Evolutionary conservation across 1,284 basidiomycete species (phyloP).

Genomic region (Tetrapyrgos nigripes): DNA sequence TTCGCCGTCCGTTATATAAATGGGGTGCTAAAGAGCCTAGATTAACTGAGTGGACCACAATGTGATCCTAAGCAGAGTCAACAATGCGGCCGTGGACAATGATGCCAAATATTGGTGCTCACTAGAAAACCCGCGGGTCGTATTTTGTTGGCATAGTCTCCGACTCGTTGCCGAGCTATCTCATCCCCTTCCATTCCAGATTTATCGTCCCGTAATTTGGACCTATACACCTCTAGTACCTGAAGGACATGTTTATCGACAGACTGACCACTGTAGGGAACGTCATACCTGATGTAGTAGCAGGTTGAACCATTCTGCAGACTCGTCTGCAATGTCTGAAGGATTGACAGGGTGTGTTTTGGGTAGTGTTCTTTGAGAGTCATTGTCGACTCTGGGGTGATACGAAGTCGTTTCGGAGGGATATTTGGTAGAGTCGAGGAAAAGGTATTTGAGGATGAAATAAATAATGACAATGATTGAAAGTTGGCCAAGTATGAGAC

Average conservation of each 20-base stretch:
- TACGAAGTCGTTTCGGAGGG: constrained; percentile 61
- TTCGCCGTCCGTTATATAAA: constrained; percentile 62
- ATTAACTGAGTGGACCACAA: constrained; percentile 77
- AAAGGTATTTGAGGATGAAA: constrained; percentile 81
- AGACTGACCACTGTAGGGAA: background rate
- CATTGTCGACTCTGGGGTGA: constrained; percentile 59
- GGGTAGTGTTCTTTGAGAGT: constrained; percentile 43
- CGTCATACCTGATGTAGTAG: constrained; percentile 66
- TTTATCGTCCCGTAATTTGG: constrained; percentile 68
- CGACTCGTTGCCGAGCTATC: constrained; percentile 69
- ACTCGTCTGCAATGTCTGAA: constrained; percentile 48
- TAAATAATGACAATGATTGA: constrained; percentile 75
- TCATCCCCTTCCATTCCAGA: constrained; percentile 74
- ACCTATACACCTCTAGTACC: constrained; percentile 75
- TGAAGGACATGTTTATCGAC: constrained; percentile 32
- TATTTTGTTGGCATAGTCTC: constrained; percentile 73
- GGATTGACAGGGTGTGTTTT: constrained; percentile 32
- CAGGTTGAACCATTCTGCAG: constrained; percentile 79
- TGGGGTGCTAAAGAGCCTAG: constrained; percentile 74
- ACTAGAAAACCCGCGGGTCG: constrained; percentile 74
- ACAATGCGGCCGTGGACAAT: constrained; percentile 8
- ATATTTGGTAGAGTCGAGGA: constrained; percentile 71
- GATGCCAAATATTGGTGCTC: constrained; percentile 30
- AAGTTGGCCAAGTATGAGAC: constrained; percentile 79
- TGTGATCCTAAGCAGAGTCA: constrained; percentile 61